phyloP scores from a whole-genome alignment of 108 stramenopile genomes.

The Epithemia pelagica region DNA sequence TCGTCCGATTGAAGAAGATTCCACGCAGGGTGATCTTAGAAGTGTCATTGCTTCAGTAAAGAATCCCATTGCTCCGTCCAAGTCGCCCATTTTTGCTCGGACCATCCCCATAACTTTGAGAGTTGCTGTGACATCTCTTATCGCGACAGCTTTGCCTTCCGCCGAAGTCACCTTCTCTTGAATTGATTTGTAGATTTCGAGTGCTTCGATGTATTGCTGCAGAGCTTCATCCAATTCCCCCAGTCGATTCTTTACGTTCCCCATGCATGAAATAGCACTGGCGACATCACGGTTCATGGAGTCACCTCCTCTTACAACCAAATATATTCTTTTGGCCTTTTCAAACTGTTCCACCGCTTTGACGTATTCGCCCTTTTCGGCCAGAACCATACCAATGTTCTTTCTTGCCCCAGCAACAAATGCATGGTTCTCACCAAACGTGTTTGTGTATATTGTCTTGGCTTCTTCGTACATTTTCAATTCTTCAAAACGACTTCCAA shows the following conservation, averaged over 20 bases:
- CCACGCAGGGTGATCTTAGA: slow-evolving; percentile 35
- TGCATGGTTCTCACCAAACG: slow-evolving; percentile 54
- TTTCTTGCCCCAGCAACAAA: slow-evolving; percentile 75
- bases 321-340: slow-evolving; percentile 54
- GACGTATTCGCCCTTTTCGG: slow-evolving; percentile 64
- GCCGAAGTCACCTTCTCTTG: slow-evolving; percentile 6
- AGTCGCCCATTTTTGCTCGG: slow-evolving; percentile 55
- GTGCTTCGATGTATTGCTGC: slow-evolving; percentile 52
- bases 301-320: slow-evolving; percentile 33
- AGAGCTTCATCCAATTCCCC: slow-evolving; percentile 73
- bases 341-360: slow-evolving; percentile 58
- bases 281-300: slow-evolving; percentile 66
- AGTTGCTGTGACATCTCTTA: slow-evolving; percentile 62
- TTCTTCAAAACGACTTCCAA: slow-evolving; percentile 61
- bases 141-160: slow-evolving; percentile 5
- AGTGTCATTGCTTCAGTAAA: slow-evolving; percentile 68
- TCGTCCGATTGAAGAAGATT: slow-evolving; percentile 27
- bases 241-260: slow-evolving; percentile 66
- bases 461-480: slow-evolving; percentile 61
- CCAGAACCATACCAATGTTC: slow-evolving; percentile 79
- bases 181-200: slow-evolving; percentile 50
- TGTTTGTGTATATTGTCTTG: slow-evolving; percentile 43
- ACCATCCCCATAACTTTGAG: slow-evolving; percentile 81
- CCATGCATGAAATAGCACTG: slow-evolving; percentile 78
- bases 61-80: slow-evolving; percentile 58